Percentiles rank a stretch among this genome's conserved stretches.
Evolutionary conservation across 495 filamentous ascomycete genomes (phyloP).

Genomic region (Sordaria brevicollis): DNA sequence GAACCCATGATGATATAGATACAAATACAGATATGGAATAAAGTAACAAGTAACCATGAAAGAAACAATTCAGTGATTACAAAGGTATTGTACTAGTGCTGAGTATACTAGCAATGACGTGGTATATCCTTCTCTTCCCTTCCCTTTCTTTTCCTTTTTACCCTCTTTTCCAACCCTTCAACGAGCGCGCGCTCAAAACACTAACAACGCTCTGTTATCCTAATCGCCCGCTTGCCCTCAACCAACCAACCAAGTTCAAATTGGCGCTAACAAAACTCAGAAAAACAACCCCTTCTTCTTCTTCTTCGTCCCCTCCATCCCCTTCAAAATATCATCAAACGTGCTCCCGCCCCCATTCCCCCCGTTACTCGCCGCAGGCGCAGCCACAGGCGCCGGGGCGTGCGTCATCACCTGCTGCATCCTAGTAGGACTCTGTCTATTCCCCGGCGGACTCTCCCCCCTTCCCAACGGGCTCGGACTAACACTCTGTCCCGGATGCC

Average conservation of each 20-base stretch:
- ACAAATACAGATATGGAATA: too few species aligned
- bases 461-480: not conserved
- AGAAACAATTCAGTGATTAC: too few species aligned
- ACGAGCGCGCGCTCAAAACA: too few species aligned
- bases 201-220: too few species aligned
- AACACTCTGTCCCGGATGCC: not conserved
- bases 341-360: constrained; percentile 32
- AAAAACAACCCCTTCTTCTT: constrained; percentile 37
- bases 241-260: not conserved
- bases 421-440: not conserved
- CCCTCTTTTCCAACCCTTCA: too few species aligned
- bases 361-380: not conserved
- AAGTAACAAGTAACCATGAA: too few species aligned
- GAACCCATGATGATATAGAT: too few species aligned
- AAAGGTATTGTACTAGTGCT: too few species aligned
- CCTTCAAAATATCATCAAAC: constrained; percentile 56
- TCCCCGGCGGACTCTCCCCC: not conserved
- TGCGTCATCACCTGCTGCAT: not conserved
- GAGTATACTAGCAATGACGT: too few species aligned
- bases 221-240: not conserved
- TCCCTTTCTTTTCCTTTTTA: too few species aligned
- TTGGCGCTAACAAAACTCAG: constrained; percentile 6
- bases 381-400: not conserved
- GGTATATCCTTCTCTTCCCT: too few species aligned
- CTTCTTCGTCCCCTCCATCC: constrained; percentile 33